A percentile compares a stretch with the other conserved stretches of the same genome.
Conservation (phyloP, 345 rosid species). For the Camelina hispida region DNA sequence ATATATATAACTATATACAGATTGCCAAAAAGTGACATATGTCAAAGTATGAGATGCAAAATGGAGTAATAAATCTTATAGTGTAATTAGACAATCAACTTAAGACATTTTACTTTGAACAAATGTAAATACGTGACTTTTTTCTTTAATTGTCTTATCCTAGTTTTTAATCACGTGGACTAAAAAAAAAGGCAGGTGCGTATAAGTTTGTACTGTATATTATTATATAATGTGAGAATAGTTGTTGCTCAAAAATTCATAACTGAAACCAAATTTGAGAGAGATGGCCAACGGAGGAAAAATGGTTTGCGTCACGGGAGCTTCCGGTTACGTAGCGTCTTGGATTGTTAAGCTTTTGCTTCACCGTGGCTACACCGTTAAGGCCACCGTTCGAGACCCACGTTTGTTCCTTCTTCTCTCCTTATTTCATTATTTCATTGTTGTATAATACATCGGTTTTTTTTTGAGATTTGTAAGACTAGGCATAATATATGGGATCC, state of each 20-base stretch:
- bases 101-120: not conserved
- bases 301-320: constrained; percentile 61
- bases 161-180: constrained; percentile 4
- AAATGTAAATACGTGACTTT: not conserved
- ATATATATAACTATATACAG: no score
- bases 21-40: no score
- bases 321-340: constrained; percentile 57
- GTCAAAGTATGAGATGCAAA: not conserved
- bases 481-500: not conserved
- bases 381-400: constrained; percentile 55
- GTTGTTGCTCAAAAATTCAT: not conserved
- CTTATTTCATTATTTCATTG: not conserved
- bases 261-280: not conserved
- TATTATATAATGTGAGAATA: not conserved
- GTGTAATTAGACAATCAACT: not conserved
- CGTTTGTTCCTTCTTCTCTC: constrained; percentile 39
- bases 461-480: not conserved
- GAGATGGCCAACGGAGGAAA: constrained; percentile 41
- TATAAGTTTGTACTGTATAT: not conserved
- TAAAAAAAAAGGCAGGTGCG: not conserved
- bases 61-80: not conserved
- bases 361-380: constrained; percentile 53
- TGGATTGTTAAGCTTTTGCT: constrained; percentile 63
- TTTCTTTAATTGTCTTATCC: not conserved
- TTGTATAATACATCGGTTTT: not conserved